Conservation (phyloP, 2,329 filamentous ascomycete genomes). For the Colletotrichum tamarilloi region DNA sequence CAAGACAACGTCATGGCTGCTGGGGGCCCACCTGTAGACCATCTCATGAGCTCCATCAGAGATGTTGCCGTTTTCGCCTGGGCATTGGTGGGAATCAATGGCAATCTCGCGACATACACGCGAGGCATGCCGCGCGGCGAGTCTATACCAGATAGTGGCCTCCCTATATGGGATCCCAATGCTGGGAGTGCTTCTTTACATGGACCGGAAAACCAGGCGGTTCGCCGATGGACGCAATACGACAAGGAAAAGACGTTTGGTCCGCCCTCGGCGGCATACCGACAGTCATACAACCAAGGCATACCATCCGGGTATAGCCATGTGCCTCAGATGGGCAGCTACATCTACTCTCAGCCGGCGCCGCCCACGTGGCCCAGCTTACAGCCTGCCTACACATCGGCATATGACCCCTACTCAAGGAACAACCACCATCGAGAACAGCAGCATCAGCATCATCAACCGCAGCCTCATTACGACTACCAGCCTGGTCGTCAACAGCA, state of each 20-base stretch:
- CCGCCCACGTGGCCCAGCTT: constrained; percentile 29
- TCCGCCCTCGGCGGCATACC: constrained; percentile 9
- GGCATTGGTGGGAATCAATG: constrained; percentile 84
- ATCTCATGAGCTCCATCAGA: constrained; percentile 83
- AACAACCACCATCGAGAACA: background rate
- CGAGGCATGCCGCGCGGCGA: constrained; percentile 72
- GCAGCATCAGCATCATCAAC: constrained; percentile 1
- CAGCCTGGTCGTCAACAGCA: constrained; percentile 6
- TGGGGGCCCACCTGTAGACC: constrained; percentile 66
- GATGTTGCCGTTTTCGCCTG: constrained; percentile 91
- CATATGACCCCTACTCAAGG: constrained; percentile 13
- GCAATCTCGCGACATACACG: constrained; percentile 73
- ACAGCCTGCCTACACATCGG: constrained; percentile 31
- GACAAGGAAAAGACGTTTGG: constrained; percentile 29
- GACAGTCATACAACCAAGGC: constrained; percentile 8
- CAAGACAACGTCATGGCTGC: constrained; percentile 56
- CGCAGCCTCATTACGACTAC: background rate
- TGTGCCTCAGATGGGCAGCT: constrained; percentile 8
- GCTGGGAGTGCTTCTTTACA: constrained; percentile 45
- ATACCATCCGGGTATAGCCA: constrained; percentile 3
- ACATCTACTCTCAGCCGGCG: constrained; percentile 25
- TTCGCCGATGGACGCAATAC: constrained; percentile 41
- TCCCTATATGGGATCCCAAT: constrained; percentile 69
- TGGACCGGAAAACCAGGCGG: constrained; percentile 50
- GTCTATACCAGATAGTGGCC: constrained; percentile 67